Evolutionary conservation across 2,329 filamentous ascomycete species (phyloP), one percentile per base, ranked within the genome.

Genomic region (Hypoxylon sp.): DNA sequence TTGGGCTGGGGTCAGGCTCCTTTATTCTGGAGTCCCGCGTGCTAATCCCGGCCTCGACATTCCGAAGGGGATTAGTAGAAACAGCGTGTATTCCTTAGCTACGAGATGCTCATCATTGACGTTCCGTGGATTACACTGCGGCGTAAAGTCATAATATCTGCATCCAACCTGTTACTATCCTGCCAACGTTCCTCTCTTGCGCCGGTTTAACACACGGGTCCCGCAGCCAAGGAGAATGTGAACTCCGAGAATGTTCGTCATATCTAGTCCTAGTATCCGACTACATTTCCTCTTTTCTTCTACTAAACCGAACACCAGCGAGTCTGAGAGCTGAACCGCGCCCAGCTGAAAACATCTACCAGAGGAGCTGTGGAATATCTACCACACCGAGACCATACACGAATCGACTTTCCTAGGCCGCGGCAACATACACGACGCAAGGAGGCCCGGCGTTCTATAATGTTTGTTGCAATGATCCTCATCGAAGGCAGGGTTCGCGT

Each of bases 311-410:
- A 17, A 29, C n/a, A 15, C 13, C 21, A 4, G 11, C 26, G 24
- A 24, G 5, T 15, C 20, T 29, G 13, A 31, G n/a, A 26, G 48
- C 18, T 20, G 13, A 43, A 7, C 38, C 18, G 11, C 45, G 20
- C 17, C 23, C 20, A 24, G n/a, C 4, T 6, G 18, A 13, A n/a
- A 38, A 38, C 11, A 21, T 18, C 18, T 21, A 27, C 4, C 48
- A 3, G 9, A 6, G 15, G 21, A 24, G 11, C 21, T 27, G 27
- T 20, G 27, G 17, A 37, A 13, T 3, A 29, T 46, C 4, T 15
- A 46, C 11, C 38, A 52, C 37, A 40, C 37, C 4, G 48, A 46
- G 15, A 46, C 40, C 21, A 6, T 52, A 17, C 46, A 52, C 13
- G 15, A 52, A 23, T 33, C 48, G 37, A 38, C 15, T 46, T 38